Percentiles rank a stretch among this genome's conserved stretches.
These are phyloP conservation scores for Haemoproteus tartakovskyi DNA, from an alignment of 169 alveolate genomes.

Conservation along the genomic window DNA sequence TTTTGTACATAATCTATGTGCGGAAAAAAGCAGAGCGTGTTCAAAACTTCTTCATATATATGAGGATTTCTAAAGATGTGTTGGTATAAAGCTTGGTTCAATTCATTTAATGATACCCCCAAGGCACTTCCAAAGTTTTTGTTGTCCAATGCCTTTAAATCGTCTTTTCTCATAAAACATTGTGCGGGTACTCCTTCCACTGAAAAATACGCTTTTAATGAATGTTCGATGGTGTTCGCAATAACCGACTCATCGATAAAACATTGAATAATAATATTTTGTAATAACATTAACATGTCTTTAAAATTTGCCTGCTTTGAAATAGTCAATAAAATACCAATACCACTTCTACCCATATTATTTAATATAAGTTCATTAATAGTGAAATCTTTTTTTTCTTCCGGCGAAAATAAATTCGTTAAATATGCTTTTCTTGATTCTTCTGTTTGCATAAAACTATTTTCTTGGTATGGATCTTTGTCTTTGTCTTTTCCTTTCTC, in stretches of 20 bases:
- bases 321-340: conserved; percentile 57
- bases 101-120: conserved; percentile 51
- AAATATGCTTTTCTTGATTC: too few species aligned
- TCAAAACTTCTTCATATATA: conserved; percentile 54
- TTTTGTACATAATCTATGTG: conserved; percentile 49
- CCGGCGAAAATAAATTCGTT: too few species aligned
- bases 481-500: not conserved
- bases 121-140: conserved; percentile 17
- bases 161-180: conserved; percentile 42
- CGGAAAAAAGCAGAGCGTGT: conserved; percentile 45
- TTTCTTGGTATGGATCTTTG: not conserved
- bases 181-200: conserved; percentile 41
- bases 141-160: conserved; percentile 33
- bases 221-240: conserved; percentile 39
- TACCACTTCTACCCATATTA: conserved; percentile 42
- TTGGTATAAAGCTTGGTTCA: conserved; percentile 60
- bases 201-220: conserved; percentile 14
- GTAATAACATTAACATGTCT: conserved; percentile 54
- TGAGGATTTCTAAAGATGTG: conserved; percentile 64
- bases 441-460: too few species aligned
- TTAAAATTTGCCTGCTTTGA: conserved; percentile 60
- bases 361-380: conserved; percentile 39
- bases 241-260: conserved; percentile 62
- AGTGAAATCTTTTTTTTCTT: not conserved
- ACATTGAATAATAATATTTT: conserved; percentile 57